Conservation (phyloP, 345 rosid species). For the Mallotus nudiflorus region DNA sequence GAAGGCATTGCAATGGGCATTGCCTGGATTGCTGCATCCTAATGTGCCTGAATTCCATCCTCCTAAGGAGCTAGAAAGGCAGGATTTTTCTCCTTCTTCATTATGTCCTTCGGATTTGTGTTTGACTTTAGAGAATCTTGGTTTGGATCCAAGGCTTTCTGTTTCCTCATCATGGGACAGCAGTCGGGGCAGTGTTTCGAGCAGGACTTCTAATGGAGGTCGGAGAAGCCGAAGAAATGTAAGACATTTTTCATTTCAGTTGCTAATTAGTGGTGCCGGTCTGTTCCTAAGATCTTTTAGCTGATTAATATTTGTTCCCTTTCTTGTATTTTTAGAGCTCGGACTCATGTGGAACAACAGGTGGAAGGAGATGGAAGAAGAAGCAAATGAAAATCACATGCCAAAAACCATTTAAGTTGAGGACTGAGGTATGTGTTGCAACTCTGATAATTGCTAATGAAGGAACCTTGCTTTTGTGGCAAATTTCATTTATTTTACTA, state of each 20-base stretch:
- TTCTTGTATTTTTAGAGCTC: constrained; percentile 54
- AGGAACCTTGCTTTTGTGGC: not conserved
- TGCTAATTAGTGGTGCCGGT: not conserved
- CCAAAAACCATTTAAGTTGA: constrained; percentile 74
- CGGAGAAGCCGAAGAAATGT: constrained; percentile 80
- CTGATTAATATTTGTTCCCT: not conserved
- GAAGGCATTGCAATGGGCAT: constrained; percentile 63
- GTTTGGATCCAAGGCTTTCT: constrained; percentile 55
- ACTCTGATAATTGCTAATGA: not conserved
- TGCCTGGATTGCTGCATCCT: constrained; percentile 67
- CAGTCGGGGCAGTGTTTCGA: constrained; percentile 53
- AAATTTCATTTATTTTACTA: not conserved
- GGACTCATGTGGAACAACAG: constrained; percentile 60
- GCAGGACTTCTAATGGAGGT: constrained; percentile 63
- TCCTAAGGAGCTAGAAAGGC: not conserved
- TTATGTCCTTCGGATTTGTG: constrained; percentile 56
- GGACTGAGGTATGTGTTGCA: constrained; percentile 67
- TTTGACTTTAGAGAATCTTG: constrained; percentile 66
- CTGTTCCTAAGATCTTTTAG: not conserved
- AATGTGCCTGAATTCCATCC: constrained; percentile 29
- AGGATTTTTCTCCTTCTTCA: constrained; percentile 32
- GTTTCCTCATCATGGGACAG: constrained; percentile 70
- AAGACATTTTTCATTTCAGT: constrained; percentile 8
- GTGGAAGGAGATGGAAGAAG: constrained; percentile 65
- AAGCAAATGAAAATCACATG: constrained; percentile 56